Evolutionary conservation across 2,329 filamentous ascomycete genomes (phyloP), one percentile per base, ranked within the genome.

Genomic region (Huntiella decipiens): DNA sequence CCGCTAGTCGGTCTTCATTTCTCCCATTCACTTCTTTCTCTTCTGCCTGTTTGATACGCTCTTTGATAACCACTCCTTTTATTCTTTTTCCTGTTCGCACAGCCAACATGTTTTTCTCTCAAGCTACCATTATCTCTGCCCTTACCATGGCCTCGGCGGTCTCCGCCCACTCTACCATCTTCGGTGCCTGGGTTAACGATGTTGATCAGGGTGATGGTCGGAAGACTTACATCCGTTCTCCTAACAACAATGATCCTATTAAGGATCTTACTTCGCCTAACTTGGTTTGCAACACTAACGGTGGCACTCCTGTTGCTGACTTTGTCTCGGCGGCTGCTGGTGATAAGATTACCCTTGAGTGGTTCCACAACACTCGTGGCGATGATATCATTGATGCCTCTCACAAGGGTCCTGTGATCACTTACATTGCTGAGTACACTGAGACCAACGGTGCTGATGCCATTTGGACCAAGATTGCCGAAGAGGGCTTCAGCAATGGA

Each of bases 371-470:
- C 57, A 61, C 35, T 53, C 63, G 66, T 38, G 53, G 54, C 49
- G 67, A 71, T 57, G 68, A 71, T 55, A 69, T 72, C 60, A 67
- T 73, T 44, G 70, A 61, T 52, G 50, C 55, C n/a, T 67, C 65
- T 40, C 70, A 73, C 60, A 60, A 63, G 57, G 70, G 70, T 6
- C 70, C 70, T 34, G 57, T 73, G 53, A 62, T 69, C 51, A 69
- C 66, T 47, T 74, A 69, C 56, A 66, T 73, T 53, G 66, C 69
- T 13, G 51, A 56, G 42, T 64, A 60, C 58, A 61, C 58, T 38
- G 56, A 57, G 45, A 49, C 44, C 43, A 63, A 66, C 45, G 67
- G 68, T 34, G 61, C 63, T 8, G 66, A 67, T 22, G 60, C 63
- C 50, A 68, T 70, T 57, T 74, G 67, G 68, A 61, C 69, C 53